phyloP scores from a whole-genome alignment of 192 early-diverging fungal genomes.

The Chytriomyces sp. region DNA sequence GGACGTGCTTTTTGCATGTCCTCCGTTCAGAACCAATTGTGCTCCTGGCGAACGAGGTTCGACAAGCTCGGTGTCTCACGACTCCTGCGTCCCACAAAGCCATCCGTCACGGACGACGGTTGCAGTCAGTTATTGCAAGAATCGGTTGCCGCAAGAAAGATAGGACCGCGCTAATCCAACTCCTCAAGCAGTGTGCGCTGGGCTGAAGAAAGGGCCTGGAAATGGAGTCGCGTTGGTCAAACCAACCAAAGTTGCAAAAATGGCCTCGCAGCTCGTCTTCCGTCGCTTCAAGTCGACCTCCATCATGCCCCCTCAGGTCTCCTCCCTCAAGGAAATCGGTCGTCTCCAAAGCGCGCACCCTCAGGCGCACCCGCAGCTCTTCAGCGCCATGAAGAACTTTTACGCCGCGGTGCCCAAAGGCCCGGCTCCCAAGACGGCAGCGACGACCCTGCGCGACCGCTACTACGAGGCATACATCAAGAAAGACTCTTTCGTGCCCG shows the following conservation, averaged over 20 bases:
- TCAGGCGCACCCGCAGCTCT: conserved; percentile 57
- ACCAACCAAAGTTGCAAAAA: not conserved
- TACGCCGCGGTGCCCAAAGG: conserved; percentile 57
- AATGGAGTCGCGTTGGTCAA: too few species aligned
- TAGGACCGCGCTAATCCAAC: too few species aligned
- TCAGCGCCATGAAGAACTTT: conserved; percentile 53
- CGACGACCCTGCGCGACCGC: conserved; percentile 39
- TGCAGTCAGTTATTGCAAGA: too few species aligned
- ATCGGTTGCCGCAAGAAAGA: too few species aligned
- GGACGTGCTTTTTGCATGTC: too few species aligned
- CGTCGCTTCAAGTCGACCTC: conserved; percentile 44
- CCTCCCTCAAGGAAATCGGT: conserved; percentile 54
- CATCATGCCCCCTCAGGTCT: conserved; percentile 51
- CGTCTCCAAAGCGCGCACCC: conserved; percentile 47
- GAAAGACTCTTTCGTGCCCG: conserved; percentile 48
- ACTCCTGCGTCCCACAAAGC: too few species aligned
- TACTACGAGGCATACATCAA: conserved; percentile 55
- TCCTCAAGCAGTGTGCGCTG: too few species aligned
- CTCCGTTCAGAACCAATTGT: too few species aligned
- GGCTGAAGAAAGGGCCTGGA: too few species aligned
- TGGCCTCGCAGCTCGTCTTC: conserved; percentile 7
- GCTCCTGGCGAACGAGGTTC: too few species aligned
- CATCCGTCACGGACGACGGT: too few species aligned
- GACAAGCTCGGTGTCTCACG: too few species aligned
- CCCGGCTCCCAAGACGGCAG: conserved; percentile 26